These are phyloP conservation scores for Ustilago curta DNA, from an alignment of 1,284 basidiomycete genomes.

Conservation along the genomic window DNA sequence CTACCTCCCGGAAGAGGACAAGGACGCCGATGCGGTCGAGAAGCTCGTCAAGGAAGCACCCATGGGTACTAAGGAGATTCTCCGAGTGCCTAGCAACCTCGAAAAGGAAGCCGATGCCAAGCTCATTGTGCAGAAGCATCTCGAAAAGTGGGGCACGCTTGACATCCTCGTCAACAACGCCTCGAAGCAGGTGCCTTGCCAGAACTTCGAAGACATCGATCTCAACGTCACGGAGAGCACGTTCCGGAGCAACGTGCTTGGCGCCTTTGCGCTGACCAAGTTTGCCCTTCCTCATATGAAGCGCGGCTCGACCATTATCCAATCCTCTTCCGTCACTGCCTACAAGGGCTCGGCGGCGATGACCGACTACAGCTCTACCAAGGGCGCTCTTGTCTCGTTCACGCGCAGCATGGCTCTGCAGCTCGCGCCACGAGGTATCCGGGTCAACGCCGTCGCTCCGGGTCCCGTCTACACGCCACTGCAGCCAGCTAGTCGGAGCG, in stretches of 20 bases:
- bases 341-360: slow-evolving; percentile 71
- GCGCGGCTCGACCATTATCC: slow-evolving; percentile 76
- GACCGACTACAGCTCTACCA: slow-evolving; percentile 74
- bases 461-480: slow-evolving; percentile 74
- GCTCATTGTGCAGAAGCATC: slow-evolving; percentile 73
- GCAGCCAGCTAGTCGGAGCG: slow-evolving; percentile 55
- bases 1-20: slow-evolving; percentile 76
- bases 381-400: slow-evolving; percentile 72
- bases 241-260: slow-evolving; percentile 58
- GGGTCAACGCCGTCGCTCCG: slow-evolving; percentile 74
- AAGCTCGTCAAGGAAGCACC: slow-evolving; percentile 46
- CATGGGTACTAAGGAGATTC: slow-evolving; percentile 63
- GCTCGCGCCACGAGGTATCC: slow-evolving; percentile 75
- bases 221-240: slow-evolving; percentile 49
- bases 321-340: slow-evolving; percentile 76
- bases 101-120: slow-evolving; percentile 68
- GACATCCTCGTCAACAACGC: slow-evolving; percentile 75
- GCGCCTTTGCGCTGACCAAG: slow-evolving; percentile 55
- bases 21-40: slow-evolving; percentile 71
- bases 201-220: slow-evolving; percentile 59
- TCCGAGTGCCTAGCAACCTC: slow-evolving; percentile 73
- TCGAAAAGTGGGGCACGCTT: slow-evolving; percentile 69
- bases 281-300: slow-evolving; percentile 75
- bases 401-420: slow-evolving; percentile 75
- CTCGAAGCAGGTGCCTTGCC: slow-evolving; percentile 74